Evolutionary conservation across 1,139 yeast genomes (phyloP).

Genomic region (Komagataea norvegica): DNA sequence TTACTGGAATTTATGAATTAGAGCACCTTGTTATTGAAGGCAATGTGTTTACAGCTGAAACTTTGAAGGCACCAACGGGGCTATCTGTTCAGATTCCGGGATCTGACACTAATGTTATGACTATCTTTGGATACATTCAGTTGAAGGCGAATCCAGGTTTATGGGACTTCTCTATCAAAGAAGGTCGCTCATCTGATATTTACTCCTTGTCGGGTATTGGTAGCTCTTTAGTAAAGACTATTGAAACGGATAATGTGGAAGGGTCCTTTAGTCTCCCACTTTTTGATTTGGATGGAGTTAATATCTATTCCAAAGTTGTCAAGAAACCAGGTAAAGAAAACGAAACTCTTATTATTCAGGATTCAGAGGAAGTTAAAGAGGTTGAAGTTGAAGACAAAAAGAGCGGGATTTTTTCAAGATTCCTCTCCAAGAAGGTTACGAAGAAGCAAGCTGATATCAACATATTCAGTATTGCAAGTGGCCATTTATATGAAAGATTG

Average conservation of each 20-base stretch:
- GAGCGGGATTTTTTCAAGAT: conserved; percentile 15
- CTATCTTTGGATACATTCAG: conserved; percentile 73
- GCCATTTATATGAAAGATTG: conserved; percentile 69
- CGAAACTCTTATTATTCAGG: conserved; percentile 30
- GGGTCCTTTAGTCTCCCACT: conserved; percentile 29
- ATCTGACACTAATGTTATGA: conserved; percentile 65
- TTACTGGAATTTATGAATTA: conserved; percentile 44
- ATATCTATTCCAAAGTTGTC: conserved; percentile 41
- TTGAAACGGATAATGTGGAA: conserved; percentile 4
- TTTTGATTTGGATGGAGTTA: conserved; percentile 42
- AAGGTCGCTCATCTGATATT: conserved; percentile 38
- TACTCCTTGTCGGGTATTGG: conserved; percentile 41
- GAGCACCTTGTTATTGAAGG: conserved; percentile 64
- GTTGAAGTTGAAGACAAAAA: conserved; percentile 5
- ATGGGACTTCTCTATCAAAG: conserved; percentile 47
- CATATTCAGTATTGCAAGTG: conserved; percentile 80
- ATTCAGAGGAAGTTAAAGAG: conserved; percentile 11
- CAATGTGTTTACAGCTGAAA: conserved; percentile 38
- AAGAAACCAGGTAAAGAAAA: conserved; percentile 40
- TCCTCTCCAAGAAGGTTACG: conserved; percentile 9
- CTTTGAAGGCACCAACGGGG: conserved; percentile 43
- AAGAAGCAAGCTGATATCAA: conserved; percentile 57
- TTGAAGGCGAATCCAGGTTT: conserved; percentile 64
- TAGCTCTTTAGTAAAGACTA: conserved; percentile 10
- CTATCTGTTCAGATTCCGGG: conserved; percentile 41